phyloP scores from a whole-genome alignment of 2,329 filamentous ascomycete species.

The Arthroderma sp. region DNA sequence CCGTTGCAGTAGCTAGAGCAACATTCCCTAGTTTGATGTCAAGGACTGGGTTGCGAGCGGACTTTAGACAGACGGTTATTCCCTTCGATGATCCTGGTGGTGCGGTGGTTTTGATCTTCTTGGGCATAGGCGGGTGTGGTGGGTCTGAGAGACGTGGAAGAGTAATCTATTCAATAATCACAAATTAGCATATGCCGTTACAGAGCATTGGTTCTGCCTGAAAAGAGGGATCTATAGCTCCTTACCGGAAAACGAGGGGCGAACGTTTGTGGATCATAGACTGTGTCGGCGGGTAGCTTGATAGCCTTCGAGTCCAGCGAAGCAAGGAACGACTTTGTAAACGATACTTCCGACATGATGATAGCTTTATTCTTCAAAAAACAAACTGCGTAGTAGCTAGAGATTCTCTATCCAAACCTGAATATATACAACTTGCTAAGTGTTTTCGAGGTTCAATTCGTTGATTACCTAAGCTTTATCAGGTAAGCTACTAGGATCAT shows the following conservation, averaged over 20 bases:
- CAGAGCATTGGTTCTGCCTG: neutral
- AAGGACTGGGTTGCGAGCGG: conserved; percentile 61
- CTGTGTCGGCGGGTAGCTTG: conserved; percentile 79
- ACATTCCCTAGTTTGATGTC: conserved; percentile 52
- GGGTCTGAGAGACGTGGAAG: conserved; percentile 35
- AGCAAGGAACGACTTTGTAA: conserved; percentile 72
- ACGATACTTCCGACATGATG: conserved; percentile 67
- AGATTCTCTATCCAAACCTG: neutral
- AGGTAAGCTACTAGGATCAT: neutral
- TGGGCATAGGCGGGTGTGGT: conserved; percentile 34
- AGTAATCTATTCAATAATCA: conserved; percentile 28
- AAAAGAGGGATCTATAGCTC: conserved; percentile 11
- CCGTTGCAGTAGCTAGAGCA: conserved; percentile 55
- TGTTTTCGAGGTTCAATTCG: neutral
- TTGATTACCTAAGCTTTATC: neutral
- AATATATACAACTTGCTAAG: neutral
- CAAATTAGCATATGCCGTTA: neutral
- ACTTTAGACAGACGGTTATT: conserved; percentile 25
- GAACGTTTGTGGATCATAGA: conserved; percentile 71
- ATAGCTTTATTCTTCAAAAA: neutral
- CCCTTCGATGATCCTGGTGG: conserved; percentile 32
- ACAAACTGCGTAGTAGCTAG: neutral
- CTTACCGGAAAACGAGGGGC: conserved; percentile 65
- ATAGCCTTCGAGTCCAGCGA: conserved; percentile 64
- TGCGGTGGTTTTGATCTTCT: conserved; percentile 25